Percentiles rank a stretch among this genome's conserved stretches.
phyloP scores from a whole-genome alignment of 2,329 filamentous ascomycete genomes.

The Aspergillus sp. region DNA sequence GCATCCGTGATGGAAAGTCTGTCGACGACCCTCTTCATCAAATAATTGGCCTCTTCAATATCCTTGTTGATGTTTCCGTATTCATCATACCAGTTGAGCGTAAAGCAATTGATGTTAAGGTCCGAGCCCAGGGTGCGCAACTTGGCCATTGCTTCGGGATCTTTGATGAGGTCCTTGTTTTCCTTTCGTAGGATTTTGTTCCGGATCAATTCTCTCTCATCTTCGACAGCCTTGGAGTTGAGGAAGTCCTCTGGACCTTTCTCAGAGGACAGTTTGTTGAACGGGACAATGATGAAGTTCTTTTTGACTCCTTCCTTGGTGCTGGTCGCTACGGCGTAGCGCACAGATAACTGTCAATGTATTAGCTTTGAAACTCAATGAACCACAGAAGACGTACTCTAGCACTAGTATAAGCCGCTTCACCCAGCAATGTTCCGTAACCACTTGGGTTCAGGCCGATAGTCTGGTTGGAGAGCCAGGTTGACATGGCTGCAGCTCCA shows the following conservation, averaged over 20 bases:
- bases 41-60: slow-evolving; percentile 43
- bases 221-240: not conserved
- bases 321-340: not conserved
- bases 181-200: not conserved
- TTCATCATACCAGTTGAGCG: slow-evolving; percentile 35
- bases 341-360: not conserved
- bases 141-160: slow-evolving; percentile 30
- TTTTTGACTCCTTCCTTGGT: not conserved
- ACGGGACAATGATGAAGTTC: slow-evolving; percentile 5
- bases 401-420: slow-evolving; percentile 39
- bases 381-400: slow-evolving; percentile 18
- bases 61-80: slow-evolving; percentile 37
- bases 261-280: slow-evolving; percentile 5
- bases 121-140: slow-evolving; percentile 39
- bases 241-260: not conserved
- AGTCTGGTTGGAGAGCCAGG: slow-evolving; percentile 39
- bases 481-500: slow-evolving; percentile 39
- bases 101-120: slow-evolving; percentile 32
- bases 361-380: not conserved
- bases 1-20: slow-evolving; percentile 36
- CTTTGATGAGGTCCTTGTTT: slow-evolving; percentile 2
- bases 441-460: slow-evolving; percentile 37
- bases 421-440: slow-evolving; percentile 37
- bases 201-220: not conserved
- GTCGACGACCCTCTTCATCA: slow-evolving; percentile 40